phyloP scores from a whole-genome alignment of 2,329 filamentous ascomycete genomes.

The Phialophora macrospora region DNA sequence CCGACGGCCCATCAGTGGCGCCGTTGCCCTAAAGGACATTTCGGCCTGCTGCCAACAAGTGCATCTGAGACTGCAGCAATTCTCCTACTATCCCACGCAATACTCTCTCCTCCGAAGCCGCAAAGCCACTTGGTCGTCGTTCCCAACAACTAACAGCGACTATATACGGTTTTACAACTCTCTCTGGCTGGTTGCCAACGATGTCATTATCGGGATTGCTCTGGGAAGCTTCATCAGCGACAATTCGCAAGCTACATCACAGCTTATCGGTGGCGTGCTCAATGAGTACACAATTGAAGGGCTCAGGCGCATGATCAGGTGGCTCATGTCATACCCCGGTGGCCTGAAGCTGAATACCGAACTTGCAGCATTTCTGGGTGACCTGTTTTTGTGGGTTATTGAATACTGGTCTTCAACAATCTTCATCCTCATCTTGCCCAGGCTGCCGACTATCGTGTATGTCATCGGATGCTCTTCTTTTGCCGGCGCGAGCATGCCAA shows the following conservation, averaged over 20 bases:
- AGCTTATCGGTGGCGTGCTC: slow-evolving; percentile 75
- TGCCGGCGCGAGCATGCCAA: slow-evolving; percentile 94
- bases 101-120: slow-evolving; percentile 88
- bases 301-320: slow-evolving; percentile 84
- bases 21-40: slow-evolving; percentile 90
- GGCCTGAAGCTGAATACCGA: slow-evolving; percentile 95
- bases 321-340: slow-evolving; percentile 95
- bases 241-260: slow-evolving; percentile 82
- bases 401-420: slow-evolving; percentile 78
- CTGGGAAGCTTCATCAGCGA: slow-evolving; percentile 97
- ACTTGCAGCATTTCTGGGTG: slow-evolving; percentile 88
- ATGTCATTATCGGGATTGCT: slow-evolving; percentile 97
- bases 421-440: slow-evolving; percentile 74
- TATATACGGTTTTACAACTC: slow-evolving; percentile 99
- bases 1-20: slow-evolving; percentile 60
- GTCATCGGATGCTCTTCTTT: slow-evolving; percentile 94
- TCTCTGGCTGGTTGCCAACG: slow-evolving; percentile 96
- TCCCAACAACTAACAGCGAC: slow-evolving; percentile 92
- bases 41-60: slow-evolving; percentile 97
- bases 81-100: slow-evolving; percentile 98
- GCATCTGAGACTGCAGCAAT: slow-evolving; percentile 94
- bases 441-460: slow-evolving; percentile 84
- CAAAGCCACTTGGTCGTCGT: slow-evolving; percentile 91
- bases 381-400: slow-evolving; percentile 97
- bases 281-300: slow-evolving; percentile 85